phyloP scores from a whole-genome alignment of 306 rosid species.

The cucumber (Cucumis sativus) region DNA sequence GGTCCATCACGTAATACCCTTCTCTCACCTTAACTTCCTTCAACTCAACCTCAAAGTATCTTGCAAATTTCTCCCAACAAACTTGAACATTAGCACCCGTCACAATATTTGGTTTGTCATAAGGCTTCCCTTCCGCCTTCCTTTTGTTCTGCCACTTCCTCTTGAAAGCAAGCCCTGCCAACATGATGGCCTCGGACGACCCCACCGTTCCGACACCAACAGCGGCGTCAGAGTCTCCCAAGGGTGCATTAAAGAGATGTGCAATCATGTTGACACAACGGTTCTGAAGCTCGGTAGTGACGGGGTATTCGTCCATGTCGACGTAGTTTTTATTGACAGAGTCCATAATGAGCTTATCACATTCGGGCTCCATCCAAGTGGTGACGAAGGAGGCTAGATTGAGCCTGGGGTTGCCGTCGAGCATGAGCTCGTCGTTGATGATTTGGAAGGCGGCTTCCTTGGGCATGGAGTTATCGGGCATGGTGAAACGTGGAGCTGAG shows the following conservation, averaged over 20 bases:
- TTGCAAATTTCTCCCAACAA: slow-evolving; percentile 77
- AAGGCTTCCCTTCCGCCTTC: slow-evolving; percentile 21
- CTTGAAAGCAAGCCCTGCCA: slow-evolving; percentile 78
- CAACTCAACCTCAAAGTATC: slow-evolving; percentile 63
- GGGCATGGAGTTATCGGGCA: slow-evolving; percentile 46
- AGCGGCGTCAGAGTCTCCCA: slow-evolving; percentile 37
- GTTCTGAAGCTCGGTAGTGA: slow-evolving; percentile 72
- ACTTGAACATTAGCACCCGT: slow-evolving; percentile 75
- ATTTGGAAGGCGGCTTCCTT: slow-evolving; percentile 47
- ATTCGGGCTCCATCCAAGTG: slow-evolving; percentile 76
- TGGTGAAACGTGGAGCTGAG: slow-evolving; percentile 18
- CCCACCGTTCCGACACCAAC: slow-evolving; percentile 66
- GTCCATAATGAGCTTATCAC: slow-evolving; percentile 58
- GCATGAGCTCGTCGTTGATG: slow-evolving; percentile 49
- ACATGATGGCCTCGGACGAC: slow-evolving; percentile 81
- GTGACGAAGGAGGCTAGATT: slow-evolving; percentile 80
- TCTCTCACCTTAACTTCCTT: slow-evolving; percentile 59
- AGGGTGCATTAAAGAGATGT: slow-evolving; percentile 43
- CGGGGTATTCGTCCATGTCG: slow-evolving; percentile 67
- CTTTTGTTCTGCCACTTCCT: slow-evolving; percentile 63
- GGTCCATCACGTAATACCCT: slow-evolving; percentile 77
- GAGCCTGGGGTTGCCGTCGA: slow-evolving; percentile 51
- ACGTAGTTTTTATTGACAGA: slow-evolving; percentile 72
- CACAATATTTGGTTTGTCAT: slow-evolving; percentile 56
- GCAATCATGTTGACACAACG: slow-evolving; percentile 78